A percentile compares a stretch with the other conserved stretches of the same genome.
phyloP scores from a whole-genome alignment of 805 yeast genomes.

The Metschnikowia proteae region DNA sequence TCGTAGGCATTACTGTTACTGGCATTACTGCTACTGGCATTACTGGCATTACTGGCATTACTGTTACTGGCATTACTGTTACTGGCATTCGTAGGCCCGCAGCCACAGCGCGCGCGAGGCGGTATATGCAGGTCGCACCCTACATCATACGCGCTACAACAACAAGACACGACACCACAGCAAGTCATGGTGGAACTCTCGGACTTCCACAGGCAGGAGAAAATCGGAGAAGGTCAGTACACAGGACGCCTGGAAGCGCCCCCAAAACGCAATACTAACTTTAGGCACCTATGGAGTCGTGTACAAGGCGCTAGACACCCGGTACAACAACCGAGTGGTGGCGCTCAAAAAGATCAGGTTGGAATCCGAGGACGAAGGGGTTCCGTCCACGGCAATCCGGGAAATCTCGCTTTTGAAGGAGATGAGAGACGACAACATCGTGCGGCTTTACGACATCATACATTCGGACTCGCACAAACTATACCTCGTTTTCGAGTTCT shows the following conservation, averaged over 20 bases:
- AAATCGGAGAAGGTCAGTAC: slow-evolving; percentile 83
- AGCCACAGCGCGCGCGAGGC: too few relatives aligned
- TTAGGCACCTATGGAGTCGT: slow-evolving; percentile 94
- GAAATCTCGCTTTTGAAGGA: slow-evolving; percentile 94
- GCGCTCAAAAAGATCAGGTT: slow-evolving; percentile 93
- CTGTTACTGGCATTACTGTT: too few relatives aligned
- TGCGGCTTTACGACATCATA: slow-evolving; percentile 85
- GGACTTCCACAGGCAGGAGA: slow-evolving; percentile 90
- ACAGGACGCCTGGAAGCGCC: background rate
- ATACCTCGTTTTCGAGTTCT: slow-evolving; percentile 87
- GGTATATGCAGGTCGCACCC: too few relatives aligned
- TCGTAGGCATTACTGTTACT: too few relatives aligned
- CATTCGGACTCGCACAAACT: slow-evolving; percentile 92
- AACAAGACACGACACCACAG: background rate
- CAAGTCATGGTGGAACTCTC: slow-evolving; percentile 73
- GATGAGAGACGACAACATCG: slow-evolving; percentile 89
- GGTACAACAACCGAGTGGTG: slow-evolving; percentile 88
- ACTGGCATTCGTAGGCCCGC: too few relatives aligned
- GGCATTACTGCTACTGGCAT: too few relatives aligned
- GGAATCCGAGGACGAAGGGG: slow-evolving; percentile 97
- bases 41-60: too few relatives aligned
- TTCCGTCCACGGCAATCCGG: slow-evolving; percentile 96
- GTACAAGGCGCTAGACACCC: slow-evolving; percentile 87
- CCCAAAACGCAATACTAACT: slow-evolving; percentile 9
- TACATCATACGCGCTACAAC: background rate